phyloP scores from a whole-genome alignment of 228 moss, liverwort and hornwort species.

The Sphagnum magellanicum region DNA sequence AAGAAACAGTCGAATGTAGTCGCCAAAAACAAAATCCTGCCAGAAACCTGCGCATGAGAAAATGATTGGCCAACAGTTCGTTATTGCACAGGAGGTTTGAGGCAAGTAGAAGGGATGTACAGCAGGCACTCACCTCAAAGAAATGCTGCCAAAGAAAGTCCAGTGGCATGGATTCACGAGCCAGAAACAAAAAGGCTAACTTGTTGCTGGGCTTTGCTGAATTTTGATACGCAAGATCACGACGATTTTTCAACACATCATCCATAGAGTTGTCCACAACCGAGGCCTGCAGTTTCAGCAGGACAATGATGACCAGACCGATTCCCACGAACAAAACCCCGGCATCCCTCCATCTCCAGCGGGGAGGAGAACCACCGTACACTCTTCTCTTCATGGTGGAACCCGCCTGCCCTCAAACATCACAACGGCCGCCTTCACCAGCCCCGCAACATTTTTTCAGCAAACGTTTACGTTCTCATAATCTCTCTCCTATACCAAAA shows the following conservation, averaged over 20 bases:
- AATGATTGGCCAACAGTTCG: too few species aligned
- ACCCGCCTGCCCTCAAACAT: background rate
- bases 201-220: slow-evolving; percentile 38
- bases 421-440: too few species aligned
- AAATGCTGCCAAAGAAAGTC: slow-evolving; percentile 89
- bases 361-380: slow-evolving; percentile 9
- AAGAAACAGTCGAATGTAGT: too few species aligned
- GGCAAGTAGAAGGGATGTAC: background rate
- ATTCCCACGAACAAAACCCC: slow-evolving; percentile 32
- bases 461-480: too few species aligned
- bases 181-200: slow-evolving; percentile 82
- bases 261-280: slow-evolving; percentile 2
- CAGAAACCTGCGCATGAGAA: background rate
- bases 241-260: slow-evolving; percentile 1
- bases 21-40: too few species aligned
- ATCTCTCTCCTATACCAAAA: too few species aligned
- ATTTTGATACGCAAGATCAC: slow-evolving; percentile 13
- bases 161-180: slow-evolving; percentile 82
- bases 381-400: slow-evolving; percentile 63
- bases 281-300: slow-evolving; percentile 39
- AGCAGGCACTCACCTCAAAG: slow-evolving; percentile 48
- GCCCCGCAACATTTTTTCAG: too few species aligned
- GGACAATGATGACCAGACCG: slow-evolving; percentile 29
- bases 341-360: slow-evolving; percentile 58
- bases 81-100: background rate